Evolutionary conservation across 2,329 filamentous ascomycete species (phyloP).

Genomic region (Clarireedia paspali): DNA sequence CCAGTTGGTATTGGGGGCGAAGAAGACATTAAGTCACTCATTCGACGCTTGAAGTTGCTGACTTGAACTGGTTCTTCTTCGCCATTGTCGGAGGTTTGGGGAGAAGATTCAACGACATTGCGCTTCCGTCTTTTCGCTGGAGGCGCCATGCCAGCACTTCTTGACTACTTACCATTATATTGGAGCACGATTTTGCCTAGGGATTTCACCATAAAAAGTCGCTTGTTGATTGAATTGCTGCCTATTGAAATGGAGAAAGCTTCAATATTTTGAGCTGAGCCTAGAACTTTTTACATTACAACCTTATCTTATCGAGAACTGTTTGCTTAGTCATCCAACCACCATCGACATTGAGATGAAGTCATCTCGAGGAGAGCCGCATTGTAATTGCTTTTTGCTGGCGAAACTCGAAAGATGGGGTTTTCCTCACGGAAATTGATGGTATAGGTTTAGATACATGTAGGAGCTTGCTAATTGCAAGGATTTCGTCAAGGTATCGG

Average conservation of each 20-base stretch:
- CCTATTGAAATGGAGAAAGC: neutral
- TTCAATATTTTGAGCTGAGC: neutral
- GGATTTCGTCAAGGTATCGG: too few species aligned
- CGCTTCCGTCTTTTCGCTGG: slow-evolving; percentile 42
- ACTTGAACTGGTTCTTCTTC: slow-evolving; percentile 32
- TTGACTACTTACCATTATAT: neutral
- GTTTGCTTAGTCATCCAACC: too few species aligned
- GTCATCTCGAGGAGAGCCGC: too few species aligned
- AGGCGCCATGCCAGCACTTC: slow-evolving; percentile 25
- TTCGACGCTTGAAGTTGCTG: slow-evolving; percentile 14
- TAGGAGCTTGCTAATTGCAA: too few species aligned
- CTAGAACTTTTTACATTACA: too few species aligned
- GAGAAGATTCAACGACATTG: slow-evolving; percentile 37
- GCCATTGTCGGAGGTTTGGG: slow-evolving; percentile 40
- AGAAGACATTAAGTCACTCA: slow-evolving; percentile 18
- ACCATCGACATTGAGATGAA: too few species aligned
- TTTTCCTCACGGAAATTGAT: too few species aligned
- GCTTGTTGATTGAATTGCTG: neutral
- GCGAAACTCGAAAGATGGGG: too few species aligned
- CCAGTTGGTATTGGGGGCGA: slow-evolving; percentile 12
- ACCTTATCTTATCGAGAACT: too few species aligned
- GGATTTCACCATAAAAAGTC: neutral
- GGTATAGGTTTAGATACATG: too few species aligned
- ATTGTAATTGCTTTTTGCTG: too few species aligned
- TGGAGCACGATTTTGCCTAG: neutral